Percentiles rank a stretch among this genome's conserved stretches.
These are phyloP conservation scores for Pichia ethanolica DNA, from an alignment of 805 yeast species.

Conservation along the genomic window DNA sequence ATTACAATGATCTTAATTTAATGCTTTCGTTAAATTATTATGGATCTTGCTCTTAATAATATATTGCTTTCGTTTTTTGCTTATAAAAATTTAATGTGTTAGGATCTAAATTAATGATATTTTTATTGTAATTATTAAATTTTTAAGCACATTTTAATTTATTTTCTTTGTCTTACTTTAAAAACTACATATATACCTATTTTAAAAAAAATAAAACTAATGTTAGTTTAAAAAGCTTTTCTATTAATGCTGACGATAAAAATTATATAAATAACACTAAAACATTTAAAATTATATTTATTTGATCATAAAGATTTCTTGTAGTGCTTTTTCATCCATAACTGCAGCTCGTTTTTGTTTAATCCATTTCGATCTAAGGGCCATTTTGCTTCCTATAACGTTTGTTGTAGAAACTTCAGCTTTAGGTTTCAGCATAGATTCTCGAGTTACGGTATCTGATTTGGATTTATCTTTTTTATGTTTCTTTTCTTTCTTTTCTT, in stretches of 20 bases:
- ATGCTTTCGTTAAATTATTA: background rate
- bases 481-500: conserved; percentile 12
- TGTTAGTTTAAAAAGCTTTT: too few species aligned
- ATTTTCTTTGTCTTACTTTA: too few species aligned
- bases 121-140: too few species aligned
- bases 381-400: conserved; percentile 45
- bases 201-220: too few species aligned
- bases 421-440: conserved; percentile 35
- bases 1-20: conserved; percentile 6
- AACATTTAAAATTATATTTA: background rate
- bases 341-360: conserved; percentile 88
- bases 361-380: conserved; percentile 82
- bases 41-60: too few species aligned
- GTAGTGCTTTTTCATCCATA: conserved; percentile 79
- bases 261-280: too few species aligned
- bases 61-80: too few species aligned
- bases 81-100: too few species aligned
- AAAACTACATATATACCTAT: too few species aligned
- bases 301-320: conserved; percentile 84
- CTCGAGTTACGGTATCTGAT: conserved; percentile 30
- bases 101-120: too few species aligned
- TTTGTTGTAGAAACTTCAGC: conserved; percentile 21
- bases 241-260: background rate
- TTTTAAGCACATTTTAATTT: too few species aligned
- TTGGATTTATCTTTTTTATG: conserved; percentile 27